Conservation (phyloP, 2,329 filamentous ascomycete genomes). For the Penicillium sp. region DNA sequence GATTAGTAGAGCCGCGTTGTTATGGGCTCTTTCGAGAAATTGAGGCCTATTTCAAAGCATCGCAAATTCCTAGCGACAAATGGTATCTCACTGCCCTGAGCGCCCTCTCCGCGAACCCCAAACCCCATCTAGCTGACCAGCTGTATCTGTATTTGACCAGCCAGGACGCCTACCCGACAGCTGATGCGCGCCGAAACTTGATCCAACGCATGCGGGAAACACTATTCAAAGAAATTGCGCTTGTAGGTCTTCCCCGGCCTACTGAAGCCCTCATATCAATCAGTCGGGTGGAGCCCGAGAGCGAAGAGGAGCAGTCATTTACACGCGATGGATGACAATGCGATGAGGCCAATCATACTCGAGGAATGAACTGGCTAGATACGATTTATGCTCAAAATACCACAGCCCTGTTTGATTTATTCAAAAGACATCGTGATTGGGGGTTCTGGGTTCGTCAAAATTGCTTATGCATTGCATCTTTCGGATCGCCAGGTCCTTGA, state of each 20-base stretch:
- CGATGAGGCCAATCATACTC: slow-evolving; percentile 52
- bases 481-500: slow-evolving; percentile 38
- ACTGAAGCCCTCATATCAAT: slow-evolving; percentile 58
- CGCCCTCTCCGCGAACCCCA: slow-evolving; percentile 44
- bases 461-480: slow-evolving; percentile 61
- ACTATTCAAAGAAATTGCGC: slow-evolving; percentile 55
- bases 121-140: slow-evolving; percentile 50
- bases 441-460: slow-evolving; percentile 72
- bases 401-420: slow-evolving; percentile 16
- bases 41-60: too few species aligned
- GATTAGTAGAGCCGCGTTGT: too few species aligned
- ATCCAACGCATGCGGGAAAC: slow-evolving; percentile 48
- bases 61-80: too few species aligned
- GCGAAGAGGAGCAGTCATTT: slow-evolving; percentile 55
- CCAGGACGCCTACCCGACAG: slow-evolving; percentile 43
- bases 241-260: slow-evolving; percentile 61
- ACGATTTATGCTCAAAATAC: slow-evolving; percentile 55
- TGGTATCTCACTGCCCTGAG: too few species aligned
- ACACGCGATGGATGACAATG: slow-evolving; percentile 59
- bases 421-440: slow-evolving; percentile 47
- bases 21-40: too few species aligned
- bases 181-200: slow-evolving; percentile 10
- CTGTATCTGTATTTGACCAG: slow-evolving; percentile 56
- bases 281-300: slow-evolving; percentile 46
- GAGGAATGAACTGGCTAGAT: slow-evolving; percentile 55